Evolutionary conservation across 108 stramenopile species (phyloP).

Genomic region (Nitzschia inconspicua): DNA sequence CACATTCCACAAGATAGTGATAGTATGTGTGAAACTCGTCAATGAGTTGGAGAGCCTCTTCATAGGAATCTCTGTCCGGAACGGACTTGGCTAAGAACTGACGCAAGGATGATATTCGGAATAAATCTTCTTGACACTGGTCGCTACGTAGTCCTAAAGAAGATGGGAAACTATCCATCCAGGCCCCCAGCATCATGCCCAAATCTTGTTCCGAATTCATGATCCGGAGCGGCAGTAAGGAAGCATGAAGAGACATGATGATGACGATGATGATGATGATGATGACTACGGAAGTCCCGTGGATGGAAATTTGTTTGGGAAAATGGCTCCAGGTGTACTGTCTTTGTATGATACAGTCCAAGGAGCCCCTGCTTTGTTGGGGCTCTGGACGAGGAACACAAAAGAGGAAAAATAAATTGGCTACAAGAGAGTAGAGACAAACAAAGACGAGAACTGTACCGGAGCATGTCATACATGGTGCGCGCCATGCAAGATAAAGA

Average conservation of each 20-base stretch:
- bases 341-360: no score
- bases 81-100: neutral
- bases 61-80: slow-evolving; percentile 2
- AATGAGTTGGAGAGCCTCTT: neutral
- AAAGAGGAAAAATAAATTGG: no score
- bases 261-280: no score
- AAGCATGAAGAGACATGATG: slow-evolving; percentile 5
- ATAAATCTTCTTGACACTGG: slow-evolving; percentile 21
- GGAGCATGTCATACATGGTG: no score
- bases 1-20: slow-evolving; percentile 29
- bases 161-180: slow-evolving; percentile 5
- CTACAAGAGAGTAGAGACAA: no score
- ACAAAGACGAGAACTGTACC: no score
- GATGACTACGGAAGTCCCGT: neutral
- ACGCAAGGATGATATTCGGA: slow-evolving; percentile 12
- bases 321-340: no score
- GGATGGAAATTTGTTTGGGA: neutral
- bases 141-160: no score
- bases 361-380: no score
- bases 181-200: slow-evolving; percentile 6
- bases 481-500: no score
- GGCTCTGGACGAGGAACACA: no score
- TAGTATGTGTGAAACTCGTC: slow-evolving; percentile 23
- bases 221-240: slow-evolving; percentile 19
- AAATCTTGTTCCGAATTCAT: slow-evolving; percentile 19